Evolutionary conservation across 2,329 filamentous ascomycete genomes (phyloP).

Genomic region (Sclerotinia glacialis): DNA sequence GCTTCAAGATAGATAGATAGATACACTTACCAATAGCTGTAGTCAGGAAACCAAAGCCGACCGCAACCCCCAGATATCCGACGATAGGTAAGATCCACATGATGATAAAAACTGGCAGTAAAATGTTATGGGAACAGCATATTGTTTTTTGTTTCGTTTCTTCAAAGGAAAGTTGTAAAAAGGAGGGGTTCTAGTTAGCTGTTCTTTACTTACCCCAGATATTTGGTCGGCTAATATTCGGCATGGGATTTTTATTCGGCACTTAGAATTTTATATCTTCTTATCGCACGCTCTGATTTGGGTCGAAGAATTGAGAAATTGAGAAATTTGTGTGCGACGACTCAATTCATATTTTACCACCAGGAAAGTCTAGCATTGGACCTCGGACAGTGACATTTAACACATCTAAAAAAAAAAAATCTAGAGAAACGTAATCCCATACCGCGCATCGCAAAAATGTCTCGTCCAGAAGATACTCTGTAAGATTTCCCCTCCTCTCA

Average conservation of each 20-base stretch:
- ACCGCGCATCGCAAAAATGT: too few species aligned
- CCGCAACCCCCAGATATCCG: conserved; percentile 80
- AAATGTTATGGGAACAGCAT: conserved; percentile 34
- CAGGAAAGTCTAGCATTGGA: not conserved
- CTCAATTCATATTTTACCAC: not conserved
- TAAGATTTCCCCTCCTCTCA: conserved; percentile 45
- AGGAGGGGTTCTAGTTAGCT: conserved; percentile 7
- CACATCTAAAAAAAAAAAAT: not conserved
- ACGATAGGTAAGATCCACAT: conserved; percentile 95
- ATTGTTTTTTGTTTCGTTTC: conserved; percentile 16
- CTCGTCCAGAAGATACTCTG: conserved; percentile 93
- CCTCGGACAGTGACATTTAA: not conserved
- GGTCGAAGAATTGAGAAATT: conserved; percentile 2
- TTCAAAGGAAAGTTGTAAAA: conserved; percentile 1
- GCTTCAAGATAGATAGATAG: not conserved
- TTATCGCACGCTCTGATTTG: conserved; percentile 13
- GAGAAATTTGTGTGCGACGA: conserved; percentile 4
- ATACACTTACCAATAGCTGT: conserved; percentile 82
- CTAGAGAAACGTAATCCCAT: not conserved
- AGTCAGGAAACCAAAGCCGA: conserved; percentile 92
- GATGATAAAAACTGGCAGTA: conserved; percentile 14
- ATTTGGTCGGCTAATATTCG: conserved; percentile 22
- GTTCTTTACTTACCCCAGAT: conserved; percentile 22
- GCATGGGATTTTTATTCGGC: conserved; percentile 10
- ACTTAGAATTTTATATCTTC: conserved; percentile 16